These are phyloP conservation scores for Schizophyllum commune DNA, from an alignment of 1,284 basidiomycete species.

Conservation along the genomic window DNA sequence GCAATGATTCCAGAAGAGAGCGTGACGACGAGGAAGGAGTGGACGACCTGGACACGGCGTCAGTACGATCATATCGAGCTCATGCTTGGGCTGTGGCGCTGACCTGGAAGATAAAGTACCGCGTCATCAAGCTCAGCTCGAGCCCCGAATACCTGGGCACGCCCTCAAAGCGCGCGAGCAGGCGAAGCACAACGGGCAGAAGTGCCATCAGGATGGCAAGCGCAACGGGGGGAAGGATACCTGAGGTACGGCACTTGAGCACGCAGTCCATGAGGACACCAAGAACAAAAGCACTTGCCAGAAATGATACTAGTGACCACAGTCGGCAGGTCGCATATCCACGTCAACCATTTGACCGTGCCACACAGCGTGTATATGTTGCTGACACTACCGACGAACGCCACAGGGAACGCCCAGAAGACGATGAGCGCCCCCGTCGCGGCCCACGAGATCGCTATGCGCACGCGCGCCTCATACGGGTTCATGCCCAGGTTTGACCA, in stretches of 20 bases:
- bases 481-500: conserved; percentile 88
- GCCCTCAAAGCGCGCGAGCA: conserved; percentile 75
- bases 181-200: conserved; percentile 77
- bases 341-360: conserved; percentile 66
- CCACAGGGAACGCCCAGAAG: conserved; percentile 71
- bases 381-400: conserved; percentile 81
- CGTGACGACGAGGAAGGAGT: conserved; percentile 87
- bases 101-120: conserved; percentile 93
- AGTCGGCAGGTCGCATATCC: conserved; percentile 69
- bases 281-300: not conserved
- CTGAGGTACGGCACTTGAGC: conserved; percentile 28
- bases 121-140: conserved; percentile 86
- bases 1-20: conserved; percentile 75
- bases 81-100: too few species aligned
- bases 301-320: conserved; percentile 76
- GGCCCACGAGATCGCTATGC: conserved; percentile 51
- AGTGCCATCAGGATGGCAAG: conserved; percentile 90
- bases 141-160: conserved; percentile 76
- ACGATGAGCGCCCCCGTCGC: conserved; percentile 61
- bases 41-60: conserved; percentile 40
- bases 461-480: conserved; percentile 76
- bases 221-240: conserved; percentile 80
- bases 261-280: not conserved
- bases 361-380: conserved; percentile 73
- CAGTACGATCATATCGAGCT: too few species aligned